phyloP scores from a whole-genome alignment of 179 eudicot species.

The Drosera spatulata region DNA sequence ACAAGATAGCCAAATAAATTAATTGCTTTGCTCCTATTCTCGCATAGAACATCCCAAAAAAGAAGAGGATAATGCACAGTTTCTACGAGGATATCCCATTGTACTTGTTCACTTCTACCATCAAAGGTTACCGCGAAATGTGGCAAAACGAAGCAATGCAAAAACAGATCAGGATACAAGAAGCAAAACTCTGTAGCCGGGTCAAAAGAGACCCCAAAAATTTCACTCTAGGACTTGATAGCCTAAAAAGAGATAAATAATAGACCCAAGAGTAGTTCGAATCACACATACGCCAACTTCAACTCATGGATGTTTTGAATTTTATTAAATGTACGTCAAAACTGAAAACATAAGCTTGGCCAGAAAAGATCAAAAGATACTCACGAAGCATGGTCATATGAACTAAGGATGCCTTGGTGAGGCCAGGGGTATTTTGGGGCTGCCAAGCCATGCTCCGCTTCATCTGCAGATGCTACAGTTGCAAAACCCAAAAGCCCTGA shows the following conservation, averaged over 20 bases:
- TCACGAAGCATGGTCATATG: constrained; percentile 81
- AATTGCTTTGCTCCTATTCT: too few species aligned
- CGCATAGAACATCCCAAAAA: too few species aligned
- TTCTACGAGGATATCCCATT: too few species aligned
- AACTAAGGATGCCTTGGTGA: constrained; percentile 70
- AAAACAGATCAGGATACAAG: too few species aligned
- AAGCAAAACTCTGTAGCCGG: neutral
- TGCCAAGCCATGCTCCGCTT: constrained; percentile 75
- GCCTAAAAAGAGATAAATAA: neutral
- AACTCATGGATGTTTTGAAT: neutral
- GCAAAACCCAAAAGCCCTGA: constrained; percentile 63
- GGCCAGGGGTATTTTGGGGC: constrained; percentile 71
- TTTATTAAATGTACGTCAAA: neutral
- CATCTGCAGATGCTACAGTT: constrained; percentile 66
- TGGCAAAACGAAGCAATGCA: too few species aligned
- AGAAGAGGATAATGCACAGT: too few species aligned
- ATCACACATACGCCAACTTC: neutral
- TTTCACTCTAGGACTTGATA: neutral
- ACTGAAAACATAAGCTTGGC: neutral
- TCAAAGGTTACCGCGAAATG: too few species aligned
- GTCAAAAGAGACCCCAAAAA: neutral
- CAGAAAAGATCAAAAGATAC: constrained; percentile 12
- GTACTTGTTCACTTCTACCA: too few species aligned
- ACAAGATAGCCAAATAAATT: too few species aligned
- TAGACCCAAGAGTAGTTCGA: neutral